phyloP scores from a whole-genome alignment of 306 rosid species.

The Inga leiocalycina region DNA sequence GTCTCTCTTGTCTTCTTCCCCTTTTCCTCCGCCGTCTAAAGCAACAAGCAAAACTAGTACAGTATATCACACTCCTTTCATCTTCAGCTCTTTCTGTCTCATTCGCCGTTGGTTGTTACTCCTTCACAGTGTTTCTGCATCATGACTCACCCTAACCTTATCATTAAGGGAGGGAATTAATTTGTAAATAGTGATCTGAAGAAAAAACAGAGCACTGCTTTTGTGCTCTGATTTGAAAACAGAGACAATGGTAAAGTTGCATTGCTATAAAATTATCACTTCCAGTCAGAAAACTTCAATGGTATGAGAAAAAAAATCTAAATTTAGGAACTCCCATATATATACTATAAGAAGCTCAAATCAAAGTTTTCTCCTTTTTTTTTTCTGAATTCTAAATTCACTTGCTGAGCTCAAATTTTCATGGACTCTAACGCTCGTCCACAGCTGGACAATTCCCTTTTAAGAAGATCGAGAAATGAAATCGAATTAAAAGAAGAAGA shows the following conservation, averaged over 20 bases:
- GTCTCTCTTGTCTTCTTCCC: not conserved
- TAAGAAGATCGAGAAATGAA: not conserved
- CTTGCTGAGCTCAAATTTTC: constrained; percentile 19
- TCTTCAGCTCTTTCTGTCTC: not conserved
- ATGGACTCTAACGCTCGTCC: constrained; percentile 5
- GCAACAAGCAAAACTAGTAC: not conserved
- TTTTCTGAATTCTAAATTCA: constrained; percentile 33
- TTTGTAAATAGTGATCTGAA: not conserved
- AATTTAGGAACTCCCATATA: constrained; percentile 32
- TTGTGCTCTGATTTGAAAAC: not conserved
- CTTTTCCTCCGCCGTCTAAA: not conserved
- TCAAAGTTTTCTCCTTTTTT: not conserved
- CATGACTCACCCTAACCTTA: not conserved
- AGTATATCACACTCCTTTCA: not conserved
- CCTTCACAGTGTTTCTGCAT: not conserved
- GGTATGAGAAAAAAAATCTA: not conserved
- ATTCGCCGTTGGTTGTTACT: not conserved
- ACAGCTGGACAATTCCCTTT: constrained; percentile 13
- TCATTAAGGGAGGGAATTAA: not conserved
- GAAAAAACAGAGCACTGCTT: not conserved
- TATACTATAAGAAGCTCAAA: constrained; percentile 41
- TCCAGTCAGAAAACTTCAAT: constrained; percentile 37
- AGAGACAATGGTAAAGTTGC: constrained; percentile 35
- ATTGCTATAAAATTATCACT: constrained; percentile 37
- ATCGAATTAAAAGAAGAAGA: not conserved